phyloP scores from a whole-genome alignment of 345 rosid species.

The Lepidium aucheri region DNA sequence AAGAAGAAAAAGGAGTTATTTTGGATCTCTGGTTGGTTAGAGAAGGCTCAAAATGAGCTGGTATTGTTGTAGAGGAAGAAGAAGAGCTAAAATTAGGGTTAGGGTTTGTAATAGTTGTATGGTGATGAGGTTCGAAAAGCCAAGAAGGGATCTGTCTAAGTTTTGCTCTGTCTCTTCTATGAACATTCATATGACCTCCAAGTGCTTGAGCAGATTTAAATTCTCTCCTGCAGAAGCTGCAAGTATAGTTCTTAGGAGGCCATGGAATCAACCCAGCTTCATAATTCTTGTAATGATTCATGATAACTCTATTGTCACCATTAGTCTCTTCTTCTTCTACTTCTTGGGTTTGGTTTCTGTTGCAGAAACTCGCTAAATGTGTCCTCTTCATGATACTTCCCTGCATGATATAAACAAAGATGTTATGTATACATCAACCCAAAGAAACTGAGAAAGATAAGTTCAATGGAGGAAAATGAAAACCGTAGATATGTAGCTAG shows the following conservation, averaged over 20 bases:
- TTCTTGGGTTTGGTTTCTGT: slow-evolving; percentile 1
- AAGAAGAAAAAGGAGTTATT: slow-evolving; percentile 11
- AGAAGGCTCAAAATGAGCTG: slow-evolving; percentile 13
- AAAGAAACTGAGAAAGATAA: background rate
- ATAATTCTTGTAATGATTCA: slow-evolving; percentile 22
- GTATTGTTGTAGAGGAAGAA: slow-evolving; percentile 19
- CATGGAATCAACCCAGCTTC: slow-evolving; percentile 31
- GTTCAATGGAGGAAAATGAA: background rate
- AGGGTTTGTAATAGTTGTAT: slow-evolving; percentile 23
- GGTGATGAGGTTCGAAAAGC: slow-evolving; percentile 34
- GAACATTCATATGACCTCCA: slow-evolving; percentile 80
- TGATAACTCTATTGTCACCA: slow-evolving; percentile 13
- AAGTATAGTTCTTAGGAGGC: slow-evolving; percentile 49
- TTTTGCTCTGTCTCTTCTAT: slow-evolving; percentile 62
- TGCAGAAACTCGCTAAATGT: slow-evolving; percentile 20
- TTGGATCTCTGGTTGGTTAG: slow-evolving; percentile 9
- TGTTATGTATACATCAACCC: background rate
- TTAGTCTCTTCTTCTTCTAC: background rate
- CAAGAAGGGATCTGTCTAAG: slow-evolving; percentile 43
- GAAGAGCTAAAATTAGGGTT: slow-evolving; percentile 23
- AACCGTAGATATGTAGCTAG: slow-evolving; percentile 10
- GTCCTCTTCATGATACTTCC: slow-evolving; percentile 19
- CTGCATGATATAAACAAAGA: slow-evolving; percentile 3
- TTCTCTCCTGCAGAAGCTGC: slow-evolving; percentile 50
- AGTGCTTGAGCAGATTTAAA: slow-evolving; percentile 68